Conservation (phyloP, 148 eudicot species). For the Heliamphora exappendiculata region DNA sequence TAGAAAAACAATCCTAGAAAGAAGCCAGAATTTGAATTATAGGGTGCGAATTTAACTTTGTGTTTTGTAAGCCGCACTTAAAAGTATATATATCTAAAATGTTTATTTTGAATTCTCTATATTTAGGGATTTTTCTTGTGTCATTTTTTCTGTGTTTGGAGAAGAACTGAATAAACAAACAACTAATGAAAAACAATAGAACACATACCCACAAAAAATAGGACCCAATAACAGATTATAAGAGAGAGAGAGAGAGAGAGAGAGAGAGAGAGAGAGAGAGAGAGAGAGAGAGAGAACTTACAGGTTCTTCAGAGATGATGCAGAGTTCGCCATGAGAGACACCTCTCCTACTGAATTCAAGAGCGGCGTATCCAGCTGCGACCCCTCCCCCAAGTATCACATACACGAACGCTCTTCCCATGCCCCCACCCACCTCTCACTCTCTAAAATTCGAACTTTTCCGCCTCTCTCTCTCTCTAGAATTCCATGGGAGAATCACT, state of each 20-base stretch:
- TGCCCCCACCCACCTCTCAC: slow-evolving; percentile 14
- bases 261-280: not conserved
- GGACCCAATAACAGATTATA: not conserved
- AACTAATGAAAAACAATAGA: too few relatives aligned
- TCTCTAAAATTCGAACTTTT: not conserved
- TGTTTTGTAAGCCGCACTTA: too few relatives aligned
- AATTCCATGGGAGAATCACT: not conserved
- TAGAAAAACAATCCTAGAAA: not conserved
- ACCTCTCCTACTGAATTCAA: slow-evolving; percentile 64
- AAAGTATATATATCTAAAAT: too few relatives aligned
- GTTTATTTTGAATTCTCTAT: too few relatives aligned
- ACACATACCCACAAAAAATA: not conserved
- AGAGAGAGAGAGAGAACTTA: slow-evolving; percentile 12
- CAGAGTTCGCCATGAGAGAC: slow-evolving; percentile 88
- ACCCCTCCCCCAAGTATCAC: slow-evolving; percentile 95
- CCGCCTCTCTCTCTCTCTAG: not conserved
- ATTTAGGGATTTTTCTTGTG: too few relatives aligned
- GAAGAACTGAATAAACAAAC: too few relatives aligned
- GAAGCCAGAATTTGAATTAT: too few relatives aligned
- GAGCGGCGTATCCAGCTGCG: slow-evolving; percentile 95
- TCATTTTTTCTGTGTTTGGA: too few relatives aligned
- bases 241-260: not conserved
- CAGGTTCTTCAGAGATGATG: slow-evolving; percentile 90
- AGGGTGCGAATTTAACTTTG: too few relatives aligned
- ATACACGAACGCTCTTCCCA: slow-evolving; percentile 92